Evolutionary conservation across 2,329 filamentous ascomycete species (phyloP).

Genomic region (Cladophialophora exuberans): DNA sequence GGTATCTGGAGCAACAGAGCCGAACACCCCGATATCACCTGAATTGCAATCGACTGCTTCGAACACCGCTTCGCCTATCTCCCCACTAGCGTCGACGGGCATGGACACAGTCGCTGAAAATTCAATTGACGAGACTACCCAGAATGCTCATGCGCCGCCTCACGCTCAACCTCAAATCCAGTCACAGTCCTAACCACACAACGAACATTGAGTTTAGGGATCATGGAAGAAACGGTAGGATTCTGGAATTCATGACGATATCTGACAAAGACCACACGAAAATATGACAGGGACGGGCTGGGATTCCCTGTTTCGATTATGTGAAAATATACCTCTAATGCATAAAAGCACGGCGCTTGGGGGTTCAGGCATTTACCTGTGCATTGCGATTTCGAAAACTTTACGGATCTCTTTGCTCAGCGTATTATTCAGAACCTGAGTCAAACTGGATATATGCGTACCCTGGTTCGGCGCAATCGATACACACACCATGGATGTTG

Average conservation of each 20-base stretch:
- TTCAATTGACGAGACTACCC: neutral
- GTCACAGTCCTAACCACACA: too few species aligned
- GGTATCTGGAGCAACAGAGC: slow-evolving; percentile 32
- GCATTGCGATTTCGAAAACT: too few species aligned
- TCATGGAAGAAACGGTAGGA: too few species aligned
- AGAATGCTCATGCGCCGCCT: neutral
- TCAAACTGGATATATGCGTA: too few species aligned
- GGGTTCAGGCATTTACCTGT: neutral
- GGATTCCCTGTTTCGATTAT: neutral
- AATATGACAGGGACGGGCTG: neutral
- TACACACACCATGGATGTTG: too few species aligned
- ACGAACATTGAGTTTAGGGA: too few species aligned
- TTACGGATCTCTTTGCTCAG: too few species aligned
- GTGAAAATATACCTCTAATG: neutral
- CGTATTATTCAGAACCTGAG: too few species aligned
- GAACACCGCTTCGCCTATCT: neutral
- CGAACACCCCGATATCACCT: slow-evolving; percentile 29
- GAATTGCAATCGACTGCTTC: neutral
- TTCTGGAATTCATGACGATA: neutral
- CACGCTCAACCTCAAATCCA: too few species aligned
- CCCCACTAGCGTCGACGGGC: neutral
- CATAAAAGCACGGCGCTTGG: slow-evolving; percentile 14
- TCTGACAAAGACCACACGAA: neutral
- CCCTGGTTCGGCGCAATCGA: too few species aligned
- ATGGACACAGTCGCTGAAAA: neutral